Conservation (phyloP, 139 green algal species). For the Micractinium conductrix region DNA sequence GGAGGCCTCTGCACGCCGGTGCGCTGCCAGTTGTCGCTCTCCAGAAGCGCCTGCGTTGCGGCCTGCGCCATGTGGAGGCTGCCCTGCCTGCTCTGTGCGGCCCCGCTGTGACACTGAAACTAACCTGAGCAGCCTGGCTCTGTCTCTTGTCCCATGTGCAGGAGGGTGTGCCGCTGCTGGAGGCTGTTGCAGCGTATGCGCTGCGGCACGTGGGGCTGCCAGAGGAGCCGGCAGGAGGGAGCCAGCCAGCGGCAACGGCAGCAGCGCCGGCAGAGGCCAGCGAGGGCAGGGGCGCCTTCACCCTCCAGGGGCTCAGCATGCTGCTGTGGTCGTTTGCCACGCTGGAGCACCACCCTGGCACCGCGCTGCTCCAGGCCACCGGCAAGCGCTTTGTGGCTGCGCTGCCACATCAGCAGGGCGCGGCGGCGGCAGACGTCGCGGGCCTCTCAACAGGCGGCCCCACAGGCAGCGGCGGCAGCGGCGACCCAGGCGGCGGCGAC, state of each 20-base stretch:
- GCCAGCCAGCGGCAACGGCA: slow-evolving; percentile 13
- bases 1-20: slow-evolving; percentile 23
- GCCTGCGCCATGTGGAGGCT: no score
- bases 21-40: no score
- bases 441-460: not conserved
- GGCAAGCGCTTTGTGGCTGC: not conserved
- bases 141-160: not conserved
- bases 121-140: not conserved
- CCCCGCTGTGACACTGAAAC: no score
- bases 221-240: no score
- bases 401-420: slow-evolving; percentile 10
- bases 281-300: not conserved
- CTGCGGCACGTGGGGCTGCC: not conserved
- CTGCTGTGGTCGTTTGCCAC: slow-evolving; percentile 51
- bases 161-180: slow-evolving; percentile 22
- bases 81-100: no score
- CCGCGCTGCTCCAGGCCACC: slow-evolving; percentile 22
- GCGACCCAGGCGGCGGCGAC: not conserved
- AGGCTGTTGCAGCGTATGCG: not conserved
- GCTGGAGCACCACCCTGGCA: slow-evolving; percentile 39
- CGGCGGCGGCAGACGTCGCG: not conserved
- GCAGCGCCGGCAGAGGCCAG: not conserved
- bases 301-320: slow-evolving; percentile 36
- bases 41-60: no score
- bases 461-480: not conserved